These are phyloP conservation scores for Primulina tabacum DNA, from an alignment of 257 asterid species.

Conservation along the genomic window DNA sequence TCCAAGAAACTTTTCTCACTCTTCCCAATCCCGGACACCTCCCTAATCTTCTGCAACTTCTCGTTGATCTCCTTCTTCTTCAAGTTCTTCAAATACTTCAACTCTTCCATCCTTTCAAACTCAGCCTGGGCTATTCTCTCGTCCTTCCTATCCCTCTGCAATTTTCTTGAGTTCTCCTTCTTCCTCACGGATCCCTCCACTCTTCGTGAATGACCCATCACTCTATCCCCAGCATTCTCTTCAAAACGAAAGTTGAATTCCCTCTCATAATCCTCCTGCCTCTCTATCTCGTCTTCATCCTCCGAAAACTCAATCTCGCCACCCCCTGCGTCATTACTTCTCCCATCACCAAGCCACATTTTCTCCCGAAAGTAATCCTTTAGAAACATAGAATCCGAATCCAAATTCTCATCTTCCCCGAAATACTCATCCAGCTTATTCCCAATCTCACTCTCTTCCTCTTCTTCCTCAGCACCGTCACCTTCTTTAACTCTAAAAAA, in stretches of 20 bases:
- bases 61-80: constrained; percentile 79
- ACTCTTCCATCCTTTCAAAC: constrained; percentile 67
- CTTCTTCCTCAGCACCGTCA: constrained; percentile 31
- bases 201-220: constrained; percentile 61
- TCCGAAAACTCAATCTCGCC: constrained; percentile 43
- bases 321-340: constrained; percentile 24
- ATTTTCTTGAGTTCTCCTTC: constrained; percentile 58
- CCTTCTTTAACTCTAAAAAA: constrained; percentile 47
- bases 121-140: constrained; percentile 66
- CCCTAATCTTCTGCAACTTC: constrained; percentile 74
- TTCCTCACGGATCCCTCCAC: constrained; percentile 92
- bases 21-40: constrained; percentile 64
- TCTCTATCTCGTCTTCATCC: constrained; percentile 72
- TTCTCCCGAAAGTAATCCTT: constrained; percentile 56
- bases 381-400: constrained; percentile 44
- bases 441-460: constrained; percentile 33
- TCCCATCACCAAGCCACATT: constrained; percentile 58
- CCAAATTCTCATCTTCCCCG: constrained; percentile 69
- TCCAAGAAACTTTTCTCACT: constrained; percentile 45
- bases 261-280: constrained; percentile 81
- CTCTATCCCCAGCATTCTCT: constrained; percentile 80
- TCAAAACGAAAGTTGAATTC: constrained; percentile 67
- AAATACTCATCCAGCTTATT: constrained; percentile 60
- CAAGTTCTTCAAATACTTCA: constrained; percentile 78
- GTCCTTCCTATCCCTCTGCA: constrained; percentile 83